Conservation (phyloP, 2,329 filamentous ascomycete species). For the Reticulascus tulasneorum region DNA sequence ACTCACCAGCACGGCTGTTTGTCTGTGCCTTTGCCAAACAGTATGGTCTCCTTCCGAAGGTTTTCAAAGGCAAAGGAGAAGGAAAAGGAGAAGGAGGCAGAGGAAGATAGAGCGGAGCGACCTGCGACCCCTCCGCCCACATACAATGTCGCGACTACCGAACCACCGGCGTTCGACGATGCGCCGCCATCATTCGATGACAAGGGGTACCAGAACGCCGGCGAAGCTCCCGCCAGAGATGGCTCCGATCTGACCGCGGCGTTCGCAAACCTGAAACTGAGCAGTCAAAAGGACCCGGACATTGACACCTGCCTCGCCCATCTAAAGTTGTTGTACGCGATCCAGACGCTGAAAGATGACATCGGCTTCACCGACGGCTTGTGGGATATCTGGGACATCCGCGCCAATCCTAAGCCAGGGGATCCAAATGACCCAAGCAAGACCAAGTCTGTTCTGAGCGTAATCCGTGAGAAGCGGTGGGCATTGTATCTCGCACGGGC, state of each 20-base stretch:
- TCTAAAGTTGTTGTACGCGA: constrained; percentile 66
- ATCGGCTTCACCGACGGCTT: constrained; percentile 64
- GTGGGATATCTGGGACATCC: constrained; percentile 56
- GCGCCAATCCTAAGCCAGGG: constrained; percentile 22
- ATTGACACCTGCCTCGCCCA: constrained; percentile 64
- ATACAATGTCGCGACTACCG: constrained; percentile 2
- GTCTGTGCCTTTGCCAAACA: too few species aligned
- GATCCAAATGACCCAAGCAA: constrained; percentile 14
- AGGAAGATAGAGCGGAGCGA: constrained; percentile 5
- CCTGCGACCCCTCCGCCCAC: constrained; percentile 11
- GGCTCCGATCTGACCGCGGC: constrained; percentile 27
- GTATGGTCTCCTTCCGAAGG: constrained; percentile 11
- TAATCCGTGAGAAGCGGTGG: constrained; percentile 70
- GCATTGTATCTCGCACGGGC: constrained; percentile 64
- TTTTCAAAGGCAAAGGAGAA: constrained; percentile 9
- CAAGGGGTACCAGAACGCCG: too few species aligned
- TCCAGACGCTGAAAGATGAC: constrained; percentile 64
- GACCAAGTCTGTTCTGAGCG: constrained; percentile 37
- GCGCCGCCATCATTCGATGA: constrained; percentile 11
- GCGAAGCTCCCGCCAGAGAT: too few species aligned
- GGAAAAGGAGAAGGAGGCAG: constrained; percentile 5
- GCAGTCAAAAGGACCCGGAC: constrained; percentile 29
- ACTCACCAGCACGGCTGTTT: too few species aligned
- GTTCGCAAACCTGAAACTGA: constrained; percentile 34
- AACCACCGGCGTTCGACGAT: constrained; percentile 9